phyloP scores from a whole-genome alignment of 2,329 filamentous ascomycete species.

The Pseudocercospora pini-densiflorae region DNA sequence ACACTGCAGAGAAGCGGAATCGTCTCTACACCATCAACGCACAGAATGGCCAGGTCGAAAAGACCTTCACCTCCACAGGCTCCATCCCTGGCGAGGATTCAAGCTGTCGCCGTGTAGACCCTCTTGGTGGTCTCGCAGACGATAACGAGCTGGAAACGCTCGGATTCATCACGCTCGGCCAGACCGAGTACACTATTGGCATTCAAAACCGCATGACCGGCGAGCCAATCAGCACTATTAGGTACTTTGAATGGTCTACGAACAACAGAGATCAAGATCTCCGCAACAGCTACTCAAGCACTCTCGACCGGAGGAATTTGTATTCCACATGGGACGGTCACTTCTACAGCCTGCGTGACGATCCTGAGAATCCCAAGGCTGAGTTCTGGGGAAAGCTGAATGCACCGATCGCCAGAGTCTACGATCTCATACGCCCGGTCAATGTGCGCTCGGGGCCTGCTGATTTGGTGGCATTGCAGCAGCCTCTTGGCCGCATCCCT shows the following conservation, averaged over 20 bases:
- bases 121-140: conserved; percentile 48
- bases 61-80: conserved; percentile 79
- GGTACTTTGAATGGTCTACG: conserved; percentile 91
- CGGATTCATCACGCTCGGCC: conserved; percentile 80
- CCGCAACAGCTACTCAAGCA: conserved; percentile 76
- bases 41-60: conserved; percentile 77
- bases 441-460: conserved; percentile 68
- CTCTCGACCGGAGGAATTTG: conserved; percentile 87
- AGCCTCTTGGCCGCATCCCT: conserved; percentile 57
- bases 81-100: conserved; percentile 68
- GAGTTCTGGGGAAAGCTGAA: conserved; percentile 20
- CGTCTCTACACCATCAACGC: conserved; percentile 89
- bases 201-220: conserved; percentile 78
- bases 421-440: conserved; percentile 55
- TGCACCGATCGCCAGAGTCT: conserved; percentile 40
- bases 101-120: conserved; percentile 74
- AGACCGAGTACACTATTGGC: conserved; percentile 86
- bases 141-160: conserved; percentile 76
- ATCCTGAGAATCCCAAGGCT: conserved; percentile 56
- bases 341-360: conserved; percentile 70
- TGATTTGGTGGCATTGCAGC: conserved; percentile 82
- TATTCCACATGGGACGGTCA: conserved; percentile 85
- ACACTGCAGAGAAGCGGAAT: conserved; percentile 89
- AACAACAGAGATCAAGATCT: conserved; percentile 92
- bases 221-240: conserved; percentile 82